Evolutionary conservation across 140 eudicot species (phyloP), one percentile per base, ranked within the genome.

Genomic region (Oenanthe javanica): DNA sequence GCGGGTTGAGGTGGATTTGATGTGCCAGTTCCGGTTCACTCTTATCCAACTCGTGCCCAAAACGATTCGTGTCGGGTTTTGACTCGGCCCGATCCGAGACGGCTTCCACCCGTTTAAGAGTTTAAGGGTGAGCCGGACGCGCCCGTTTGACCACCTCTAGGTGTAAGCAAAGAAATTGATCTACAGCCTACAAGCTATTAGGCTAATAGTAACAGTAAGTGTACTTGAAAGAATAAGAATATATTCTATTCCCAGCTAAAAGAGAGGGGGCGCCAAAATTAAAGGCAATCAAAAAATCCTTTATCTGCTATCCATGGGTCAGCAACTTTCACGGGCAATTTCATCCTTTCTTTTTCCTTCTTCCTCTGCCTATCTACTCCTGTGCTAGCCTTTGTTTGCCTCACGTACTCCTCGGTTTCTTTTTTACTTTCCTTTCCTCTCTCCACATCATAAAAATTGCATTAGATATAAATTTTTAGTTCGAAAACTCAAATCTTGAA

Each of bases 301-400:
- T 74, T 47, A 9, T 0, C 27, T 7, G 15, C 49, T 18, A 84
- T 57, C 75, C 73, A 52, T 36, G 52, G 52, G 76, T 82, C 81
- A 76, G 82, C 77, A 77, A 74, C 12, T 81, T 84, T 81, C 87
- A 81, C 84, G 83, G 84, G 14, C 36, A 72, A 72, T 6, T 13
- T 71, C 48, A 72, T 40, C 52, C 76, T 31, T 19, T 36, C 1
- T 69, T 46, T 36, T 69, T 11, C 36, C 47, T 18, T 5, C 16
- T 31, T 11, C 38, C 40, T 55, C 64, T 18, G 64, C 64, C 25
- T 47, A 47, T 50, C 54, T 43, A 23, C 54, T 49, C 61, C 49
- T 74, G 10, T 46, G 5, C 15, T 74, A 10, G 15, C 14, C 38
- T 15, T 21, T 5, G 36, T 25, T 73, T 1, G 55, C 40, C 50